phyloP scores from a whole-genome alignment of 306 rosid species.

The Cicer pinnatifidum region DNA sequence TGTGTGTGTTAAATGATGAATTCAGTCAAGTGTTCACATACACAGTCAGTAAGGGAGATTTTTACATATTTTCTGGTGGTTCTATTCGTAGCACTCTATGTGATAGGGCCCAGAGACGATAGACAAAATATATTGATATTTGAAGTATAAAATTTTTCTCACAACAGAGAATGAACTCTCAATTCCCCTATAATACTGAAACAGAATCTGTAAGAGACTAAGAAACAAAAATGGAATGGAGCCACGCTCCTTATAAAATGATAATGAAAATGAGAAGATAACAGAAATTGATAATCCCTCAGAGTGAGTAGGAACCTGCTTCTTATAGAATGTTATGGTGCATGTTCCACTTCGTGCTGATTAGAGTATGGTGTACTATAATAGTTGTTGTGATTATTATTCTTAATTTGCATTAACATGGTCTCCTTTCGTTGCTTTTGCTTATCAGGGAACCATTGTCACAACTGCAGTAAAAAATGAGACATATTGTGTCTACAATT shows the following conservation, averaged over 20 bases:
- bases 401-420: constrained; percentile 16
- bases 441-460: constrained; percentile 63
- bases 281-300: too few species aligned
- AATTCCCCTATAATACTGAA: too few species aligned
- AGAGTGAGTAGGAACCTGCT: too few species aligned
- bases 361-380: not conserved
- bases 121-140: not conserved
- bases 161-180: not conserved
- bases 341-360: constrained; percentile 1
- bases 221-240: too few species aligned
- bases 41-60: not conserved
- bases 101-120: not conserved
- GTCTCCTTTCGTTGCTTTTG: constrained; percentile 12
- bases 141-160: not conserved
- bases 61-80: not conserved
- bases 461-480: constrained; percentile 52
- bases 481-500: constrained; percentile 80
- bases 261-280: too few species aligned
- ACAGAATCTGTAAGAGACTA: too few species aligned
- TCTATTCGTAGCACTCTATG: not conserved
- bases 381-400: constrained; percentile 2
- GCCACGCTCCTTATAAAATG: too few species aligned
- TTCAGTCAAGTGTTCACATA: not conserved
- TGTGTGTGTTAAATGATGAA: constrained; percentile 6
- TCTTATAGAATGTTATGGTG: not conserved